Conservation (phyloP, 2,329 filamentous ascomycete genomes). For the Lachnellula occidentalis region DNA sequence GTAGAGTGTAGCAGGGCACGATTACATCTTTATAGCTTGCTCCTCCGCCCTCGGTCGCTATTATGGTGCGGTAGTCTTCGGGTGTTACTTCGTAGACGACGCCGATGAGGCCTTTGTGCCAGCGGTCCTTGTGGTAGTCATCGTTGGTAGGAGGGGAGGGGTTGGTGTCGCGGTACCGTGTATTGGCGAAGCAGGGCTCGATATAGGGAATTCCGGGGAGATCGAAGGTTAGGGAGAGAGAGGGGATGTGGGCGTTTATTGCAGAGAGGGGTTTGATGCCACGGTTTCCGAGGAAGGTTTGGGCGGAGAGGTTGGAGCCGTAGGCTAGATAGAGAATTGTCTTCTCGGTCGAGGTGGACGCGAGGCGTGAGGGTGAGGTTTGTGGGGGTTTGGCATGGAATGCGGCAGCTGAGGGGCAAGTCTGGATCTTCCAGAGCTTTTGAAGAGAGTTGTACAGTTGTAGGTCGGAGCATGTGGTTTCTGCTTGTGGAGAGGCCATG, state of each 20-base stretch:
- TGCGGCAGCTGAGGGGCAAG: background rate
- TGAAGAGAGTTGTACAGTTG: constrained; percentile 4
- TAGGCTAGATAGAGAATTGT: constrained; percentile 82
- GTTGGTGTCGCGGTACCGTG: constrained; percentile 46
- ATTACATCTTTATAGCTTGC: constrained; percentile 77
- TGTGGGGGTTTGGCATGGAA: constrained; percentile 6
- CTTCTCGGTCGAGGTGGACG: constrained; percentile 3
- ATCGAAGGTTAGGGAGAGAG: constrained; percentile 74
- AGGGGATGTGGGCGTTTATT: constrained; percentile 76
- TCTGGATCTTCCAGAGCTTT: constrained; percentile 2
- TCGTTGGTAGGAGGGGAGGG: constrained; percentile 20
- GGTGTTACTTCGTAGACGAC: constrained; percentile 92
- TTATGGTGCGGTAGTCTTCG: constrained; percentile 76
- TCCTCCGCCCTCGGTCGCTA: constrained; percentile 86
- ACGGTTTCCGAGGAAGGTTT: constrained; percentile 73
- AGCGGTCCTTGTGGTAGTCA: constrained; percentile 50
- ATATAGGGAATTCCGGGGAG: constrained; percentile 78
- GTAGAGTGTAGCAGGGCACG: constrained; percentile 70
- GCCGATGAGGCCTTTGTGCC: constrained; percentile 80
- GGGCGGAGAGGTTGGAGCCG: constrained; percentile 77
- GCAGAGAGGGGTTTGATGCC: constrained; percentile 77
- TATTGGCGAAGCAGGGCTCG: constrained; percentile 92
- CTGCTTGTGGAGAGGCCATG: constrained; percentile 6
- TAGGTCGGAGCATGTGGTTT: background rate
- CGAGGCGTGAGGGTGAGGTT: constrained; percentile 13